phyloP scores from a whole-genome alignment of 495 filamentous ascomycete species.

The Xylaria bambusicola region DNA sequence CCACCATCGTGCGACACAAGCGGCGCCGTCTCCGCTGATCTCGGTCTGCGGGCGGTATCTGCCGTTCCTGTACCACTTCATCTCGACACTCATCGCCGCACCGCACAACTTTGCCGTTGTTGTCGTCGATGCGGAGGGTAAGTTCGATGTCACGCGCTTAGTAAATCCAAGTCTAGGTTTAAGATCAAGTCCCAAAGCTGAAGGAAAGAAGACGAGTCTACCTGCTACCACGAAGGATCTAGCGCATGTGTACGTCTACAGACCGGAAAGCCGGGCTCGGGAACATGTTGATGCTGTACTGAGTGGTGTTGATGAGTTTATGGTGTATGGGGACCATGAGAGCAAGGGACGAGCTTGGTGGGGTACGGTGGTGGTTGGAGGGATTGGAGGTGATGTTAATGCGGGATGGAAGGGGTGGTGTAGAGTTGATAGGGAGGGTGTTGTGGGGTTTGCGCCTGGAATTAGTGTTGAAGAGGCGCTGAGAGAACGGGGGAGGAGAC shows the following conservation, averaged over 20 bases:
- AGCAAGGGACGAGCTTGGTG: conserved; percentile 52
- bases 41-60: conserved; percentile 57
- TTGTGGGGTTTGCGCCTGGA: conserved; percentile 50
- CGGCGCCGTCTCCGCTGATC: conserved; percentile 33
- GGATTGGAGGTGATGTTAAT: conserved; percentile 36
- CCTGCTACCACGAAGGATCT: conserved; percentile 30
- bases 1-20: conserved; percentile 40
- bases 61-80: conserved; percentile 67
- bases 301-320: conserved; percentile 42
- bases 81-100: conserved; percentile 59
- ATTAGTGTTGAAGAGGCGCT: conserved; percentile 59
- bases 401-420: conserved; percentile 53
- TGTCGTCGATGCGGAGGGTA: conserved; percentile 68
- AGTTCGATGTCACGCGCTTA: conserved; percentile 65
- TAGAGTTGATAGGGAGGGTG: conserved; percentile 45
- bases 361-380: conserved; percentile 50
- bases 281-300: conserved; percentile 32
- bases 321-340: conserved; percentile 47
- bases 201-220: conserved; percentile 15
- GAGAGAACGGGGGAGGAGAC: conserved; percentile 49
- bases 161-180: too few relatives aligned
- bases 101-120: conserved; percentile 59
- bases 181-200: too few relatives aligned
- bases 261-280: conserved; percentile 25
- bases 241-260: conserved; percentile 46